These are phyloP conservation scores for Neurospora sp. DNA, from an alignment of 495 filamentous ascomycete species.

Conservation along the genomic window DNA sequence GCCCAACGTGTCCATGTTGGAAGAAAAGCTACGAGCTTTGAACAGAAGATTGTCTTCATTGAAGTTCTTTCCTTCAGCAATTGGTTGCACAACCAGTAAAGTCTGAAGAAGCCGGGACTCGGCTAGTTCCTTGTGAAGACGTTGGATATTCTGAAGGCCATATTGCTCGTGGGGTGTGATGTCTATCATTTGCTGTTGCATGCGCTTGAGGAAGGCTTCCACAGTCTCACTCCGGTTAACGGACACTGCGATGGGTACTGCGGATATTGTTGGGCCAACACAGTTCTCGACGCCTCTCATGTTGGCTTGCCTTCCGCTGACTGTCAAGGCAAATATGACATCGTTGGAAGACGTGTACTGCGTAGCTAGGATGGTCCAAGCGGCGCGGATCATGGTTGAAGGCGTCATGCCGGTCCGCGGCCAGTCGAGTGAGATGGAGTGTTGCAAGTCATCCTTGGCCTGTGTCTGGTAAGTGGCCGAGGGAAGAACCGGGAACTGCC, in stretches of 20 bases:
- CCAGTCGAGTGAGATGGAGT: background rate
- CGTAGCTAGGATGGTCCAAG: constrained; percentile 33
- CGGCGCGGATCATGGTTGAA: constrained; percentile 27
- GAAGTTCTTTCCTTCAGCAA: background rate
- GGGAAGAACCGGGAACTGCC: constrained; percentile 13
- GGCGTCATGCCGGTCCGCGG: constrained; percentile 1
- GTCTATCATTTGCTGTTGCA: background rate
- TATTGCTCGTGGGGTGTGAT: background rate
- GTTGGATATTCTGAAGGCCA: background rate
- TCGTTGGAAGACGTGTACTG: constrained; percentile 28
- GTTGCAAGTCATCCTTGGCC: background rate
- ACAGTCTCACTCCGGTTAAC: background rate
- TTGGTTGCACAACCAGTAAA: background rate
- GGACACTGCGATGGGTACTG: constrained; percentile 40
- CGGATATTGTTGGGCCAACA: constrained; percentile 45
- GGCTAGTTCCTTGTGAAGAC: background rate
- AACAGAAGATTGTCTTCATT: background rate
- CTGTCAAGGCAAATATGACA: constrained; percentile 33
- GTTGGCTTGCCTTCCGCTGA: constrained; percentile 36
- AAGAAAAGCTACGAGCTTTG: background rate
- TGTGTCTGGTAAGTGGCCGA: constrained; percentile 1
- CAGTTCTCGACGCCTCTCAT: constrained; percentile 37
- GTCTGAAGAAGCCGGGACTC: background rate
- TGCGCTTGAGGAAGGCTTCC: background rate
- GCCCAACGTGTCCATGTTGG: background rate